These are phyloP conservation scores for Yamadazyma kanchanaburiensis DNA, from an alignment of 1,139 yeast genomes.

Conservation along the genomic window DNA sequence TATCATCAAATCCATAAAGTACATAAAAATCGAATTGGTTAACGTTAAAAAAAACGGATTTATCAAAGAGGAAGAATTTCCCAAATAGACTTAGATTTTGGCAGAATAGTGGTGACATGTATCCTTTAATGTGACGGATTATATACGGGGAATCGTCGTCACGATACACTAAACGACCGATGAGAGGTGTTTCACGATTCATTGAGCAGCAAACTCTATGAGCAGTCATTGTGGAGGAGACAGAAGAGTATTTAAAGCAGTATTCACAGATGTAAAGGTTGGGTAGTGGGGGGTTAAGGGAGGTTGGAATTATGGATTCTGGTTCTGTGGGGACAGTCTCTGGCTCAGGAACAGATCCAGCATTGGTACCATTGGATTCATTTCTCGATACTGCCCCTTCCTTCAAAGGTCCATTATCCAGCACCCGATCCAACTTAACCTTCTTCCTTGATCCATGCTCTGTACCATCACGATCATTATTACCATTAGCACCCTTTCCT, in stretches of 20 bases:
- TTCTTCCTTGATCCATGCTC: no score
- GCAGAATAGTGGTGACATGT: slow-evolving; percentile 60
- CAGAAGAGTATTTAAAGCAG: slow-evolving; percentile 77
- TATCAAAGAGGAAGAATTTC: slow-evolving; percentile 85
- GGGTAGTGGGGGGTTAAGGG: no score
- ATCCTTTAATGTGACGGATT: slow-evolving; percentile 68
- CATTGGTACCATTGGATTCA: no score
- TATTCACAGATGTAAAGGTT: slow-evolving; percentile 68
- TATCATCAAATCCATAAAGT: slow-evolving; percentile 48
- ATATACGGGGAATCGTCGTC: slow-evolving; percentile 46
- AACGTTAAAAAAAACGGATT: slow-evolving; percentile 78
- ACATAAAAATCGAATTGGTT: slow-evolving; percentile 80
- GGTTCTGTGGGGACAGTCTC: no score
- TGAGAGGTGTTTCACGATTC: slow-evolving; percentile 28
- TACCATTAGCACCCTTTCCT: no score
- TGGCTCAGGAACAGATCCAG: no score
- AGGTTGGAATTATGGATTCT: no score
- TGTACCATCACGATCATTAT: no score
- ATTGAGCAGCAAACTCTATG: slow-evolving; percentile 48
- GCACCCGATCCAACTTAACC: no score
- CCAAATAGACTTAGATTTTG: slow-evolving; percentile 85
- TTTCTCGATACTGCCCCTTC: no score
- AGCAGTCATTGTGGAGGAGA: slow-evolving; percentile 26
- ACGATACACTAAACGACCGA: slow-evolving; percentile 70
- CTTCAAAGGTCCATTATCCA: no score